Percentiles rank a stretch among this genome's conserved stretches.
Evolutionary conservation across 83 land plant genomes (phyloP).

Genomic region (Picea engelmannii): DNA sequence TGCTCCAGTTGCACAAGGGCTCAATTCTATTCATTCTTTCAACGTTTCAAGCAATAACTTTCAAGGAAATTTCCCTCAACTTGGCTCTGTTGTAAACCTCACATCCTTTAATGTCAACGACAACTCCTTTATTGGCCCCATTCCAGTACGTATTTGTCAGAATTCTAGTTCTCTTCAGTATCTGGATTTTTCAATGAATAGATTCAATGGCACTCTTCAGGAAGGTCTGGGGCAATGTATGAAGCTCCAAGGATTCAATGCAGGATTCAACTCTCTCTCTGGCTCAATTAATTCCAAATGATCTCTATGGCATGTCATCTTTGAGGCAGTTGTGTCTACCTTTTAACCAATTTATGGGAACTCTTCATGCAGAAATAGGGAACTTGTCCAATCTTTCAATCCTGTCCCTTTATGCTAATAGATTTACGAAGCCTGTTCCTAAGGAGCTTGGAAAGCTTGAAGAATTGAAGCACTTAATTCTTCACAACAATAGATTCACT

Average conservation of each 20-base stretch:
- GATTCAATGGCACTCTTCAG: conserved; percentile 19
- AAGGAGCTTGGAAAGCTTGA: conserved; percentile 32
- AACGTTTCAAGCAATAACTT: conserved; percentile 39
- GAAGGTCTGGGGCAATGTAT: conserved; percentile 22
- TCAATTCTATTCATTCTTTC: conserved; percentile 23
- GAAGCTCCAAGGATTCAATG: conserved; percentile 10
- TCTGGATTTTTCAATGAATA: conserved; percentile 19
- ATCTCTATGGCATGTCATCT: conserved; percentile 17
- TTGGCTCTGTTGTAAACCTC: conserved; percentile 13
- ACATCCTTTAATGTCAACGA: conserved; percentile 31
- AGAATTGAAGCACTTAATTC: conserved; percentile 19
- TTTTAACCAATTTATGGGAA: conserved; percentile 21
- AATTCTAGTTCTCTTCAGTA: neutral
- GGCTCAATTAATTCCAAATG: conserved; percentile 29
- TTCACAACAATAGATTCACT: conserved; percentile 29
- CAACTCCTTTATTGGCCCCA: conserved; percentile 29
- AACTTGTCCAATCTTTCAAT: conserved; percentile 28
- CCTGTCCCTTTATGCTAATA: conserved; percentile 27
- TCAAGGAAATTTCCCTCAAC: conserved; percentile 20
- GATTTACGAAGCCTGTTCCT: conserved; percentile 29
- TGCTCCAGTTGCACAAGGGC: neutral
- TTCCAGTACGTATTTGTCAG: conserved; percentile 21
- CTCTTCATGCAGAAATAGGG: conserved; percentile 22
- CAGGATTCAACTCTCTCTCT: conserved; percentile 15
- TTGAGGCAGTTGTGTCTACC: conserved; percentile 19